Base-by-base conservation (phyloP, 1,284 basidiomycete species). In the Leccinum variabile region DNA sequence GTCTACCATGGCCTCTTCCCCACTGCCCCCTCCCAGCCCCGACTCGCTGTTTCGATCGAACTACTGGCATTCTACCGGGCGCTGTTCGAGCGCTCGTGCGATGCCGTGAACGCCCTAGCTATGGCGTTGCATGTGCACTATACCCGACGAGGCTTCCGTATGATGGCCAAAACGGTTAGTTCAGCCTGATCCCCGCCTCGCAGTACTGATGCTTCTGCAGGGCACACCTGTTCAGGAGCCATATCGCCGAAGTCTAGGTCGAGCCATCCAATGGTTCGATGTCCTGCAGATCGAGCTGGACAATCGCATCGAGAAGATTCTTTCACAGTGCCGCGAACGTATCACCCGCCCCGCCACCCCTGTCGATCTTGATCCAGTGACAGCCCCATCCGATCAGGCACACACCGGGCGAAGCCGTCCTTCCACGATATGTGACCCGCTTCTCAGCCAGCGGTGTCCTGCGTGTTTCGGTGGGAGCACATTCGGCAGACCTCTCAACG, bases 1-100 rank as follows among this genome's bases (percentile, higher is more conserved):
- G n/a, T 62, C 9, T 58, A 64, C 8, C 46, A 55, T 4, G 52
- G 63, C 9, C 30, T 64, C 1, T 64, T 64, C 6, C 60, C 57
- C 28, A 56, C 41, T 0, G 30, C 49, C 1, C 57, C 60, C 1
- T 59, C 57, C 8, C 63, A 64, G 16, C 60, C 63, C 11, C 50
- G 22, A 3, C 56, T 64, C 56, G 63, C 63, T 0, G 39, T 64
- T 13, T 64, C 61, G 0, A 7, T 56, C 0, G 57, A 65, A 5
- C 11, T 65, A 3, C 58, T 63, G 1, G 39, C 33, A 6, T 64
- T 64, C n/a, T 64, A 64, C 28, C 16, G 35, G 7, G 59, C 59
- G 5, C 32, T 63, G 3, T 63, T 61, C 14, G 59, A 63, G 18
- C 49, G 22, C 1, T 58, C 49, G 2, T 62, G 63, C 28, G 57